Evolutionary conservation across 345 rosid genomes (phyloP), one percentile per base, ranked within the genome.

Genomic region (Combretum micranthum): DNA sequence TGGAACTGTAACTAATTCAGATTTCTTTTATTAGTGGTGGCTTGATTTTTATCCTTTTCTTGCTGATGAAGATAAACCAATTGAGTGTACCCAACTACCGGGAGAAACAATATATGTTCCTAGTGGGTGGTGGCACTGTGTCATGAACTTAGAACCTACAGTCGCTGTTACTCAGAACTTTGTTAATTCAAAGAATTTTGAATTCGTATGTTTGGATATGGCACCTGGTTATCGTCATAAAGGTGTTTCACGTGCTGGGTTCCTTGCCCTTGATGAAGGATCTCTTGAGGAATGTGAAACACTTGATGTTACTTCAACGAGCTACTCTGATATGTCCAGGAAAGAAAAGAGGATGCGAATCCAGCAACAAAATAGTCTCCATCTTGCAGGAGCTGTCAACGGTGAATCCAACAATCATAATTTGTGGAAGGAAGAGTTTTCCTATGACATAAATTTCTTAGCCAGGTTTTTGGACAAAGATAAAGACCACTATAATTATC

Each of bases 51-150:
- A 92, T 74, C 95, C 98, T 21, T 92, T 80, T 72, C 96, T 92
- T 68, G 81, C 95, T 2, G 88, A 86, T 48, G 83, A 78, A 71
- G 96, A 88, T 78, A 92, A 84, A 70, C 98, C 98, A 42, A 86
- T 92, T 64, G 96, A 86, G 61, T 88, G 90, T 63, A 92, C 95
- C 15, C 93, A 86, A 64, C 79, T 73, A 61, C 84, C 98, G 18
- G 98, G 98, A 15, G 98, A 88, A 75, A 92, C 98, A 4, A 81
- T 92, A 63, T 86, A 76, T 77, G 87, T 92, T 77, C 98, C 98
- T 47, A 92, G 90, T 57, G 98, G 98, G 63, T 92, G 96, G 98
- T 92, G 98, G 98, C 98, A 92, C 59, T 88, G 98, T 53, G 77
- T 92, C 52, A 84, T 92, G 22, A 92, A 92, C 76, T 74, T 92